Conservation (phyloP, 352 stramenopile genomes). For the Globisporangium splendens region DNA sequence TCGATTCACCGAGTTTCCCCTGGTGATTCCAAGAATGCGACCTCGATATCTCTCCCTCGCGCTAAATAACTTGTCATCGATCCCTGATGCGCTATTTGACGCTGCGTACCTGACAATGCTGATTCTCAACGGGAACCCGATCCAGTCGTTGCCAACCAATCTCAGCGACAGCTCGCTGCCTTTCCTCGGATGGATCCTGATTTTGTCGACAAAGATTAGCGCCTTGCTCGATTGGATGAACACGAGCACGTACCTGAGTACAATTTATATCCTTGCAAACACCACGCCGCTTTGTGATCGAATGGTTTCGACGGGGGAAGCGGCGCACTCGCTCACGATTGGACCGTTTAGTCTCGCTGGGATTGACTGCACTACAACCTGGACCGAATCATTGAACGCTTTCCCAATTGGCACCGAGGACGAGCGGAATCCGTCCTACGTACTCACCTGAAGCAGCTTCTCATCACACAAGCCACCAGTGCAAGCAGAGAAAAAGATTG, state of each 20-base stretch:
- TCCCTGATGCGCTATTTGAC: conserved; percentile 1
- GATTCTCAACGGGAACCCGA: conserved; percentile 14
- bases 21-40: neutral
- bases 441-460: too few relatives aligned
- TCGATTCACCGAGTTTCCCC: neutral
- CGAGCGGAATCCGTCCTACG: too few relatives aligned
- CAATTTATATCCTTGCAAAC: neutral
- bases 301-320: neutral
- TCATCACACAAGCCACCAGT: too few relatives aligned
- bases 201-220: too few relatives aligned
- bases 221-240: too few relatives aligned
- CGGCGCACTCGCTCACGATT: too few relatives aligned
- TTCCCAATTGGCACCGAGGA: too few relatives aligned
- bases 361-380: conserved; percentile 1
- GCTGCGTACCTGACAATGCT: neutral
- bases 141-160: conserved; percentile 1
- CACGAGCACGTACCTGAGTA: too few relatives aligned
- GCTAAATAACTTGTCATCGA: neutral
- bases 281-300: conserved; percentile 6
- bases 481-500: too few relatives aligned
- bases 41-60: conserved; percentile 6
- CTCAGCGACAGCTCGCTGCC: too few relatives aligned
- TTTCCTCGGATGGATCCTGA: too few relatives aligned
- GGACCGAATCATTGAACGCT: too few relatives aligned
- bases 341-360: neutral